Evolutionary conservation across 2,329 filamentous ascomycete genomes (phyloP), one percentile per base, ranked within the genome.

Genomic region (Fusarium decemcellulare): DNA sequence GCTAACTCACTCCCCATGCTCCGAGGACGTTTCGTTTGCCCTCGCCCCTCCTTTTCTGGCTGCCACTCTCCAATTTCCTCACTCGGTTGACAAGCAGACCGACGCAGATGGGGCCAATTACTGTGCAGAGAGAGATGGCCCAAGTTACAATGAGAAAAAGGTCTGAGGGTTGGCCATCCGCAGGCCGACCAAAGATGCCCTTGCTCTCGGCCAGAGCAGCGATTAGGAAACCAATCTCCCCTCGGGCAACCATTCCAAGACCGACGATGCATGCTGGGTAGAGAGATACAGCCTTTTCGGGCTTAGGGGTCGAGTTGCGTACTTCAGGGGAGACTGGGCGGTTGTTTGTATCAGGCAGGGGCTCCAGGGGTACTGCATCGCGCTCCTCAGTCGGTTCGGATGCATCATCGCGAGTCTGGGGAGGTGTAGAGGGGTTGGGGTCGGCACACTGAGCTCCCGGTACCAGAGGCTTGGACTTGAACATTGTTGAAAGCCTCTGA

Each of bases 161-260:
- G 18, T 85, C 78, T 0, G 81, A 83, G 27, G 30, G 68, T 40
- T 29, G 60, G n/a, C 48, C 59, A 4, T 15, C 62, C 14, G 46
- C 39, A 5, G 50, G 6, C 11, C 61, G 55, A 1, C 61, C 57
- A 40, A 86, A 86, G 14, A 85, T 77, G 0, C 82, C 81, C 2
- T 83, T 81, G 47, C 81, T 84, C 72, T 93, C 85, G 0, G 91
- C 91, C 0, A 94, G 77, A 0, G 90, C 88, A 1, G 90, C 90
- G 65, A 96, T 93, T 44, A 95, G 77, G 65, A 94, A 94, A 0
- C 92, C 92, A 36, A 95, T 93, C 76, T 96, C 93, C 1, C 93
- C 92, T n/a, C 92, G 85, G 0, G 92, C 89, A 0, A 92, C 87
- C 92, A 95, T 95, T 4, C 83, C 85, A 16, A 86, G 82, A 1